A percentile compares a stretch with the other conserved stretches of the same genome.
These are phyloP conservation scores for Arthrobotrys iridis DNA, from an alignment of 2,329 filamentous ascomycete species.

Conservation along the genomic window DNA sequence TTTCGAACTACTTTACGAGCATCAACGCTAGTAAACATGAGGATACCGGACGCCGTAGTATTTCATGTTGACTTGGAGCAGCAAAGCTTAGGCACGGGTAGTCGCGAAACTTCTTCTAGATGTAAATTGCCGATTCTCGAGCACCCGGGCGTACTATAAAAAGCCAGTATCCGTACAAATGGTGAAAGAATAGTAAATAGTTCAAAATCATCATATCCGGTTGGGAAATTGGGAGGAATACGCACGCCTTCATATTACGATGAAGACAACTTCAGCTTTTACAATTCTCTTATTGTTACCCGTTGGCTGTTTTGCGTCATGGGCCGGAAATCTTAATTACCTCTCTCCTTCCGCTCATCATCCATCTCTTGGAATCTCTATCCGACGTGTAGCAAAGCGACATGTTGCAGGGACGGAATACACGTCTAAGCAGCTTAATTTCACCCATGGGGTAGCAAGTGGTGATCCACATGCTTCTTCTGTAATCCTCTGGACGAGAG, in stretches of 20 bases:
- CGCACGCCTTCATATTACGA: not conserved
- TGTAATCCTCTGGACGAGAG: constrained; percentile 64
- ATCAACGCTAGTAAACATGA: not conserved
- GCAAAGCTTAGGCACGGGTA: not conserved
- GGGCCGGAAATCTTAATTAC: constrained; percentile 71
- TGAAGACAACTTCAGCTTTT: constrained; percentile 1
- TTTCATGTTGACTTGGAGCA: not conserved
- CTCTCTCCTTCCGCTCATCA: constrained; percentile 73
- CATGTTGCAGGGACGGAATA: constrained; percentile 64
- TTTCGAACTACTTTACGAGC: not conserved
- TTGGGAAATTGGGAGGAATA: not conserved
- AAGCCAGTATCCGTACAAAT: not conserved
- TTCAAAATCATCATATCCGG: not conserved
- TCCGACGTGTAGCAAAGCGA: constrained; percentile 70
- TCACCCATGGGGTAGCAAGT: constrained; percentile 72
- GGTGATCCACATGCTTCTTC: constrained; percentile 63
- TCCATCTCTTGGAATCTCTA: constrained; percentile 71
- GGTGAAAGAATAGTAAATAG: not conserved
- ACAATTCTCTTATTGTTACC: not conserved
- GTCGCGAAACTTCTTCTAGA: not conserved
- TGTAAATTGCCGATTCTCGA: not conserved
- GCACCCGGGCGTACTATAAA: not conserved
- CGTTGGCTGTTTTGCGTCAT: constrained; percentile 55
- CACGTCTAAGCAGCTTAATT: constrained; percentile 67
- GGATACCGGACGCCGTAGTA: not conserved